Conservation (phyloP, 1,139 yeast genomes). For the Scheffersomyces insectosa region DNA sequence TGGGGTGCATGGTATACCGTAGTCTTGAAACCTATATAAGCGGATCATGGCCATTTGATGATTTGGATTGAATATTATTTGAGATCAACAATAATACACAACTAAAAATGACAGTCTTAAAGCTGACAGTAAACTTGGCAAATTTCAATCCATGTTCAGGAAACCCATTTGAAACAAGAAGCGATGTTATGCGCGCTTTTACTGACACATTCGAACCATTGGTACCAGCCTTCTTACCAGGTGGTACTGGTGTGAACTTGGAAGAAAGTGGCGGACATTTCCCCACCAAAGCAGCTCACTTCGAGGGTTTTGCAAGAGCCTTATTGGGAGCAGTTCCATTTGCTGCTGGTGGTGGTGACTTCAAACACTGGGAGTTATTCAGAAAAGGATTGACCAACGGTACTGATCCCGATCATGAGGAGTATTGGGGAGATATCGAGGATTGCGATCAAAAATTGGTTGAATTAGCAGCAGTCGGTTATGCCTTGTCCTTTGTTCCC, state of each 20-base stretch:
- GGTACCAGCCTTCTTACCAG: background rate
- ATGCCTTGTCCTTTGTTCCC: conserved; percentile 19
- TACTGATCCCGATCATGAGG: conserved; percentile 22
- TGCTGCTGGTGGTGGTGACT: conserved; percentile 22
- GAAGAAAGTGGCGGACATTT: conserved; percentile 1
- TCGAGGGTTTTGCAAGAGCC: conserved; percentile 28
- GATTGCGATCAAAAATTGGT: conserved; percentile 23
- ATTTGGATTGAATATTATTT: background rate
- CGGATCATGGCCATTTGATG: background rate
- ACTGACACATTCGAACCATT: background rate
- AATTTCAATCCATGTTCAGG: conserved; percentile 1
- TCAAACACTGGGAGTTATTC: conserved; percentile 11
- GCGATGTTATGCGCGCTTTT: background rate
- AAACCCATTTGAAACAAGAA: conserved; percentile 1
- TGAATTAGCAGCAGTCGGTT: conserved; percentile 28
- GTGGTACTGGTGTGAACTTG: conserved; percentile 1
- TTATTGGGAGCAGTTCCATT: conserved; percentile 28
- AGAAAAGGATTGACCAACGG: conserved; percentile 23
- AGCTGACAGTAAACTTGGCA: background rate
- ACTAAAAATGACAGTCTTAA: conserved; percentile 1
- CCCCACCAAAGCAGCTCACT: conserved; percentile 14
- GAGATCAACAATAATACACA: background rate
- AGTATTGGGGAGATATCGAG: conserved; percentile 24
- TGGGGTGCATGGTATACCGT: background rate
- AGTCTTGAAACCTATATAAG: background rate